These are phyloP conservation scores for Ophiocordyceps camponoti-rufipedis DNA, from an alignment of 2,329 filamentous ascomycete species.

Conservation along the genomic window DNA sequence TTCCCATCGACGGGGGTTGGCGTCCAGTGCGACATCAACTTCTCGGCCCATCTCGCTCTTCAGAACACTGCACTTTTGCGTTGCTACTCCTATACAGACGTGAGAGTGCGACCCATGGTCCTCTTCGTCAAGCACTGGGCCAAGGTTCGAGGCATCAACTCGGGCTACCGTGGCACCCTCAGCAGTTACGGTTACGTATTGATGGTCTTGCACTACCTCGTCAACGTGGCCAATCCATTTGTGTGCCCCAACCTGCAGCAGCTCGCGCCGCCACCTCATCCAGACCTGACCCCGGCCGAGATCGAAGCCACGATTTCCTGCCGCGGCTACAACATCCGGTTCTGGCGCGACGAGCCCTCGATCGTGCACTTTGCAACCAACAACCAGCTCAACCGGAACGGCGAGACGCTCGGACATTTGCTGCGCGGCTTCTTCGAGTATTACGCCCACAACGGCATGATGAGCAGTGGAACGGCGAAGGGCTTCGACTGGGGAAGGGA, in stretches of 20 bases:
- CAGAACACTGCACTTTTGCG: slow-evolving; percentile 71
- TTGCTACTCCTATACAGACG: slow-evolving; percentile 66
- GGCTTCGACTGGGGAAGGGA: slow-evolving; percentile 69
- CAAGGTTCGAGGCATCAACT: slow-evolving; percentile 70
- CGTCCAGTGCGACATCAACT: slow-evolving; percentile 88
- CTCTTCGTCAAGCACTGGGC: slow-evolving; percentile 87
- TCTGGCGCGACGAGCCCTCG: slow-evolving; percentile 58
- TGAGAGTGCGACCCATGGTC: slow-evolving; percentile 59
- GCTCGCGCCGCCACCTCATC: slow-evolving; percentile 24
- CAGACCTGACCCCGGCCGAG: slow-evolving; percentile 8
- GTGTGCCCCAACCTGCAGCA: slow-evolving; percentile 71
- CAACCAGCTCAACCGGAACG: slow-evolving; percentile 47
- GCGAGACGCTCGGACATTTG: slow-evolving; percentile 49
- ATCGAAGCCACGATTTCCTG: slow-evolving; percentile 18
- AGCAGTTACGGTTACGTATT: slow-evolving; percentile 84
- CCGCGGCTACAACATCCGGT: slow-evolving; percentile 53
- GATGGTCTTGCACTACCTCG: slow-evolving; percentile 81
- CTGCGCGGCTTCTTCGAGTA: slow-evolving; percentile 80
- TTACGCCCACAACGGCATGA: slow-evolving; percentile 44
- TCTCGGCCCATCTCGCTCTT: slow-evolving; percentile 64
- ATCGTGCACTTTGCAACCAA: slow-evolving; percentile 42
- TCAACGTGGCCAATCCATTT: slow-evolving; percentile 64
- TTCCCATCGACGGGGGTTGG: slow-evolving; percentile 61
- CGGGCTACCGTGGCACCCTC: slow-evolving; percentile 67
- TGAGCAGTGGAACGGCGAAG: slow-evolving; percentile 28